Evolutionary conservation across 768 basidiomycete species (phyloP), one percentile per base, ranked within the genome.

Genomic region (Galerina marginata): DNA sequence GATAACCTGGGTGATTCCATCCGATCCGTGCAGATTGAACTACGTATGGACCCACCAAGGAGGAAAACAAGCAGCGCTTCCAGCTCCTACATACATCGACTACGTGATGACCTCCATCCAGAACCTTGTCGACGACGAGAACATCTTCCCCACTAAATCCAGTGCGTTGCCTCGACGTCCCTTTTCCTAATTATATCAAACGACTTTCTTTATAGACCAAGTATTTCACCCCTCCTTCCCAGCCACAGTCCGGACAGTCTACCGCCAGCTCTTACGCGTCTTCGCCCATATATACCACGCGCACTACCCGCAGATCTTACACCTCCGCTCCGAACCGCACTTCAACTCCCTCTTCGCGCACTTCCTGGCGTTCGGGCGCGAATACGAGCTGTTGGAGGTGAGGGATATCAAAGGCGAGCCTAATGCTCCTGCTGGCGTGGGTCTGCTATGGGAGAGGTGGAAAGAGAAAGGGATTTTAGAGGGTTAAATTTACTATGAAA

Each of bases 331-430:
- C 9, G 96, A 99, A 71, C 93, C 93, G 0, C 95, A 96, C 73
- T 96, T 96, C 79, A 96, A 96, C 74, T 96, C 95, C 3, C 87
- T 99, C 39, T 99, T 99, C 74, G 96, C 96, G 0, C 96, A 99
- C 75, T 99, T 97, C 78, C 81, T 99, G 52, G 95, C 96, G 0
- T 99, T 99, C 68, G 96, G 96, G 0, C 84, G 85, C 63, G 94
- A 98, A 74, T 99, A 96, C 74, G 93, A 98, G 68, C 72, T 99
- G 60, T 73, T 98, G 64, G 94, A 96, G 54, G 81, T 90, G 62
- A 93, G 90, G 75, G 96, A 99, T 71, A 86, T 97, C 71, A 90
- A 85, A 62, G 92, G 92, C 1, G 77, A 86, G 45, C 69, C 84
- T 2, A 83, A 81, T 50, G 75, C 83, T 5, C 75, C 81, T 3